A percentile compares a stretch with the other conserved stretches of the same genome.
Evolutionary conservation across 2,329 filamentous ascomycete species (phyloP).

Genomic region (Stachybotrys echinatus): DNA sequence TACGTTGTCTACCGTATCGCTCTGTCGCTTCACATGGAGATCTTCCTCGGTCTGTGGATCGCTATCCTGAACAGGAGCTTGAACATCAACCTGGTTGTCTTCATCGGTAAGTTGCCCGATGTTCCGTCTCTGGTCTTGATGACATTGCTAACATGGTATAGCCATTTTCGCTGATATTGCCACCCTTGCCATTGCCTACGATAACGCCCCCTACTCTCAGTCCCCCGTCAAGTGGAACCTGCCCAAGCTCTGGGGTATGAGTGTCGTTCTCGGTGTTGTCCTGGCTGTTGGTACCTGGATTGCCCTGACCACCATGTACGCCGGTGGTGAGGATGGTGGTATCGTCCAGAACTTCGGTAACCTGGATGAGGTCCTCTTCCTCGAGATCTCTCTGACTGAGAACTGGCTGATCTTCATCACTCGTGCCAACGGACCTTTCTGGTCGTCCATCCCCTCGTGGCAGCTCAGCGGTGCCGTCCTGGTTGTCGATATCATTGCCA

Average conservation of each 20-base stretch:
- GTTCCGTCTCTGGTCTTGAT: background rate
- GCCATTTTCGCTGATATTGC: slow-evolving; percentile 93
- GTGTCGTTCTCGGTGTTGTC: slow-evolving; percentile 73
- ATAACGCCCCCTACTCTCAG: slow-evolving; percentile 83
- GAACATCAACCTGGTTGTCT: slow-evolving; percentile 83
- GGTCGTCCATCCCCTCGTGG: slow-evolving; percentile 85
- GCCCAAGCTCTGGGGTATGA: slow-evolving; percentile 91
- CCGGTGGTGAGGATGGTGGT: slow-evolving; percentile 63
- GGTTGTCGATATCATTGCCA: slow-evolving; percentile 77
- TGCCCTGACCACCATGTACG: slow-evolving; percentile 79
- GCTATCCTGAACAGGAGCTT: slow-evolving; percentile 79
- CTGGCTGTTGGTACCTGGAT: slow-evolving; percentile 85
- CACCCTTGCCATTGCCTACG: slow-evolving; percentile 87
- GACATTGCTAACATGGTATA: slow-evolving; percentile 25
- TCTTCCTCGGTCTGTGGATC: slow-evolving; percentile 90
- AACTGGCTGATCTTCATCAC: slow-evolving; percentile 98
- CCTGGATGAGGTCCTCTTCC: slow-evolving; percentile 77
- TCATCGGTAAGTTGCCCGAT: slow-evolving; percentile 39
- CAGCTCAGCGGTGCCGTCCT: slow-evolving; percentile 75
- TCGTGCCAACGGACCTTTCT: slow-evolving; percentile 87
- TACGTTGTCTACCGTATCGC: slow-evolving; percentile 96
- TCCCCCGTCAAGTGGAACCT: slow-evolving; percentile 92
- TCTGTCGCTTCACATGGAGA: slow-evolving; percentile 83
- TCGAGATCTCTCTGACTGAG: slow-evolving; percentile 85
- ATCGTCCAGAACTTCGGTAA: slow-evolving; percentile 87